Base-by-base conservation (phyloP, 1,284 basidiomycete genomes). In the Naganishia albida region DNA sequence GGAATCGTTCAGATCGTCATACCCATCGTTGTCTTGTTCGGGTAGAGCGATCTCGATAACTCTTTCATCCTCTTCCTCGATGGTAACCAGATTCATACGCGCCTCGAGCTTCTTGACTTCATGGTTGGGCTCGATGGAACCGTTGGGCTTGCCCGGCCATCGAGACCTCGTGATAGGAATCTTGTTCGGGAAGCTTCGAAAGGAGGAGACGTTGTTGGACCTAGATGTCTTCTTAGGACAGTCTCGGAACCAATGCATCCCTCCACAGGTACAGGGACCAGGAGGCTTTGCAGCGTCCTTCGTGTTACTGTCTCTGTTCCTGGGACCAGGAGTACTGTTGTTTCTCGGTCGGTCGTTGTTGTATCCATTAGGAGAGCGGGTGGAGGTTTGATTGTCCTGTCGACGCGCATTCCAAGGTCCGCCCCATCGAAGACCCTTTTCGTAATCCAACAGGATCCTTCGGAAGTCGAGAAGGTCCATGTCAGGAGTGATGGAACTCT, bases 151-250 rank as follows among this genome's bases (percentile, higher is more conserved):
- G 34, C 10, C 6, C 10, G 53, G 53, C 53, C 53, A 55, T 15
- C 26, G 43, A 25, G 53, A 26, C 6, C 23, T 2, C 1, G 39
- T 43, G 40, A 26, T 44, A 1, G 53, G 53, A 43, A 55, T 55
- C 16, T 25, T 42, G 53, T 55, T 43, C 1, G 53, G 20, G 34
- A 6, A 6, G 34, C 34, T 34, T 1, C 53, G 39, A 18, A 25
- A 55, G 42, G 53, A 43, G 18, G 53, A 42, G 1, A 43, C 39
- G 12, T 55, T 55, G 53, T 55, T 55, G 3, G 53, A 40, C 39
- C 42, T 55, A 18, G 53, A 43, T 25, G 38, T 43, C 53, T 55
- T 43, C 53, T 55, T 55, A 18, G 56, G 56, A 12, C 56, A 49
- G 43, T 60, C 56, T 2, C 12, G 20, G 7, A 13, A 50, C 56